These are phyloP conservation scores for Penicillium polonicum DNA, from an alignment of 2,329 filamentous ascomycete genomes.

Conservation along the genomic window DNA sequence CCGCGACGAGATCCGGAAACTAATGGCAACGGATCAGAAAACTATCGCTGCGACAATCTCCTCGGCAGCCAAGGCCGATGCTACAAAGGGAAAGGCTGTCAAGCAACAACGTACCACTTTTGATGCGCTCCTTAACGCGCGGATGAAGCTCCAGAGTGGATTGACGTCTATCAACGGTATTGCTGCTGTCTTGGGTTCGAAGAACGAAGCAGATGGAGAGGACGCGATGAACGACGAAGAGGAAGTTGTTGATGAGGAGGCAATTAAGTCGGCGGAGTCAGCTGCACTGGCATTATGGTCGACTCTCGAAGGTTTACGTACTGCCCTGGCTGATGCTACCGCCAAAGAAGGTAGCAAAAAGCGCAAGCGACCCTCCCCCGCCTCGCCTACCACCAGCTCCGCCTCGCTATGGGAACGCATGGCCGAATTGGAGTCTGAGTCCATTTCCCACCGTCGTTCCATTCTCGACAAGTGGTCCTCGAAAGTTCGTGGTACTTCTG, in stretches of 20 bases:
- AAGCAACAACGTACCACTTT: conserved; percentile 83
- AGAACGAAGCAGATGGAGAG: conserved; percentile 40
- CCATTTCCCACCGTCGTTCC: conserved; percentile 62
- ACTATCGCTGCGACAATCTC: conserved; percentile 63
- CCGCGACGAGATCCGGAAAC: conserved; percentile 62
- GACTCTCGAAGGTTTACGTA: conserved; percentile 54
- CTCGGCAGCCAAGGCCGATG: conserved; percentile 69
- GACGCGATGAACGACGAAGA: conserved; percentile 34
- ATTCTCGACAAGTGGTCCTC: conserved; percentile 87
- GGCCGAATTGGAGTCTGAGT: conserved; percentile 61
- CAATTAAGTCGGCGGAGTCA: conserved; percentile 76
- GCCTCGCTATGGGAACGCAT: conserved; percentile 72
- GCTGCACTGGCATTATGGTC: conserved; percentile 84
- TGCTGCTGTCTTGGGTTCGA: conserved; percentile 37
- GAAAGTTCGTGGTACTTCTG: conserved; percentile 61
- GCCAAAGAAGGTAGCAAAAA: conserved; percentile 37
- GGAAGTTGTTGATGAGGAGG: conserved; percentile 29
- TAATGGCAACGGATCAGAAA: conserved; percentile 68
- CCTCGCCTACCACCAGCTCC: conserved; percentile 53
- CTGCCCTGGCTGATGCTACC: conserved; percentile 40
- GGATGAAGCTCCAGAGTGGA: conserved; percentile 91
- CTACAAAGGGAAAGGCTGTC: conserved; percentile 81
- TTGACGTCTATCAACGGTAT: conserved; percentile 79
- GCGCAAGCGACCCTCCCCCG: conserved; percentile 52
- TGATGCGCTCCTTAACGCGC: conserved; percentile 81